Evolutionary conservation across 805 yeast species (phyloP).

Genomic region (Teunomyces barrocoloradensis): DNA sequence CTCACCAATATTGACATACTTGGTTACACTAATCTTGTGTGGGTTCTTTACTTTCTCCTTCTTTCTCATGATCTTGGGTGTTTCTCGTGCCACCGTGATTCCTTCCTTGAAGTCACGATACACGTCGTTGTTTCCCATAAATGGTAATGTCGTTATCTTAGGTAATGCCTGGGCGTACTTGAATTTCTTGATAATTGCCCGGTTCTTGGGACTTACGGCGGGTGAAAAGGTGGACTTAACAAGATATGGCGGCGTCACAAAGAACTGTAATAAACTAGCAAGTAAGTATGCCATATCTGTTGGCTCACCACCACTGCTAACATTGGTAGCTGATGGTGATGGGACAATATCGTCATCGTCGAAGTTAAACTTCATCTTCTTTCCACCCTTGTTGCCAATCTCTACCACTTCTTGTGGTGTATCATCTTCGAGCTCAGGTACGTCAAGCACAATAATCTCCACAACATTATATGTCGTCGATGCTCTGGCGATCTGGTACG

Average conservation of each 20-base stretch:
- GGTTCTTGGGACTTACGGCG: slow-evolving; percentile 18
- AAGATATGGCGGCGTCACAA: slow-evolving; percentile 82
- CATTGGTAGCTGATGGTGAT: slow-evolving; percentile 14
- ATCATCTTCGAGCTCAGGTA: slow-evolving; percentile 27
- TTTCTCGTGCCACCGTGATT: slow-evolving; percentile 44
- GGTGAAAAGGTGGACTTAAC: slow-evolving; percentile 56
- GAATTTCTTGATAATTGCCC: slow-evolving; percentile 44
- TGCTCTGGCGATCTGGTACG: slow-evolving; percentile 77
- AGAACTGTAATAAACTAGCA: slow-evolving; percentile 71
- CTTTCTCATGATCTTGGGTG: slow-evolving; percentile 34
- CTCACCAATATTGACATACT: slow-evolving; percentile 75
- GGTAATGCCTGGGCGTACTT: slow-evolving; percentile 69
- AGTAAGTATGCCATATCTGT: slow-evolving; percentile 48
- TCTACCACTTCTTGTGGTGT: slow-evolving; percentile 18
- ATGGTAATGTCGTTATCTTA: slow-evolving; percentile 69
- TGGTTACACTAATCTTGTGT: slow-evolving; percentile 54
- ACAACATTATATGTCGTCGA: slow-evolving; percentile 67
- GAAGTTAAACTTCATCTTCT: slow-evolving; percentile 31
- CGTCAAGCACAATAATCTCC: slow-evolving; percentile 71
- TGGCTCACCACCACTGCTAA: slow-evolving; percentile 12
- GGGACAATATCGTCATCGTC: slow-evolving; percentile 27
- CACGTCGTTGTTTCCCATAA: slow-evolving; percentile 51
- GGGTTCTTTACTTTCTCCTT: slow-evolving; percentile 38
- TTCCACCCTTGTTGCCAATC: slow-evolving; percentile 23
- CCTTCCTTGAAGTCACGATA: slow-evolving; percentile 59